A percentile compares a stretch with the other conserved stretches of the same genome.
These are phyloP conservation scores for Mariannaea sp. DNA, from an alignment of 2,329 filamentous ascomycete species.

Conservation along the genomic window DNA sequence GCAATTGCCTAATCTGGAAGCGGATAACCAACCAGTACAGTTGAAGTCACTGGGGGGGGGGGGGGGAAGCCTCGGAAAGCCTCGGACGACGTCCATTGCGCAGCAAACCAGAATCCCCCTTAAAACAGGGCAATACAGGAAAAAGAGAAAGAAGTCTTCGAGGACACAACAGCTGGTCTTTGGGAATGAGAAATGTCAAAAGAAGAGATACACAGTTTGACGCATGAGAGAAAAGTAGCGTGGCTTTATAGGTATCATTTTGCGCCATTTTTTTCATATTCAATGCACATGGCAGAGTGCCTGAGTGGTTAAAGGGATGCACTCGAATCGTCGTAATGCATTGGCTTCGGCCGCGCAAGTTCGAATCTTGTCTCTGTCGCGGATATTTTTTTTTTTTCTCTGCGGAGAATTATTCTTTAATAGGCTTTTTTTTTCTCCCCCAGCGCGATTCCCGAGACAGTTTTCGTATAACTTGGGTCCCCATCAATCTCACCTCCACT, in stretches of 20 bases:
- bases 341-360: conserved; percentile 25
- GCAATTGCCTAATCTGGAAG: background rate
- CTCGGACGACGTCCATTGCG: no score
- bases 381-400: conserved; percentile 16
- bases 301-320: conserved; percentile 26
- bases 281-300: conserved; percentile 19
- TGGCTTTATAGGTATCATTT: background rate
- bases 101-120: no score
- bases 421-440: background rate
- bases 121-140: no score
- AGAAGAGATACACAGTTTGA: no score
- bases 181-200: no score
- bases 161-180: no score
- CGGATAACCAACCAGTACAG: background rate
- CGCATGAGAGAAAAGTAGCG: no score
- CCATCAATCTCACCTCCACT: no score
- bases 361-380: conserved; percentile 27
- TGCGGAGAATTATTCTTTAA: background rate
- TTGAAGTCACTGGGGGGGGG: no score
- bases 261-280: background rate
- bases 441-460: rapidly evolving
- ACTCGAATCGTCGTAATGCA: conserved; percentile 25
- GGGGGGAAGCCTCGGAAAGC: no score
- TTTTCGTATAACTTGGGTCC: no score
- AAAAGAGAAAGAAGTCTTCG: no score